phyloP scores from a whole-genome alignment of 225 moss, liverwort and hornwort genomes.

The Sphagnum tenellum region DNA sequence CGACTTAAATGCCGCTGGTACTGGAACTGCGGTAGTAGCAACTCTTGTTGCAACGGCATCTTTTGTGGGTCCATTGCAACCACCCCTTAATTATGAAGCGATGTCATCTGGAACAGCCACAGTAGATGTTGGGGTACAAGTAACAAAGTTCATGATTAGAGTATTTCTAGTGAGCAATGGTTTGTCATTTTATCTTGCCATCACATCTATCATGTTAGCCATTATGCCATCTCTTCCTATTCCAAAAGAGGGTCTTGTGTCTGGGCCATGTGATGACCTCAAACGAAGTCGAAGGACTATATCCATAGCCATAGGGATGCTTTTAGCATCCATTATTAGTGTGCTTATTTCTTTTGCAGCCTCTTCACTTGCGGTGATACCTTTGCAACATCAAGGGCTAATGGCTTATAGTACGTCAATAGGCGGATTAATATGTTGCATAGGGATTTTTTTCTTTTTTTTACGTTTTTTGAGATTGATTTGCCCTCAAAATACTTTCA shows the following conservation, averaged over 20 bases:
- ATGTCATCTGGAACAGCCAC: background rate
- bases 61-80: too few species aligned
- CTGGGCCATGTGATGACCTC: slow-evolving; percentile 1
- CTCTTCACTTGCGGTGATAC: slow-evolving; percentile 2
- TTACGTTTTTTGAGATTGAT: slow-evolving; percentile 4
- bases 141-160: background rate
- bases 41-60: slow-evolving; percentile 15
- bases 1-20: slow-evolving; percentile 1
- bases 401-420: slow-evolving; percentile 3
- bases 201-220: slow-evolving; percentile 15
- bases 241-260: slow-evolving; percentile 7
- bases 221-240: slow-evolving; percentile 21
- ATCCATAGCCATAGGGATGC: slow-evolving; percentile 5
- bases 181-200: slow-evolving; percentile 18
- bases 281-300: slow-evolving; percentile 5
- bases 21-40: slow-evolving; percentile 3
- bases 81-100: slow-evolving; percentile 5
- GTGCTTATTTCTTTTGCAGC: slow-evolving; percentile 18
- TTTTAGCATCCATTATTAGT: slow-evolving; percentile 11
- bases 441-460: slow-evolving; percentile 1
- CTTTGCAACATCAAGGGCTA: background rate
- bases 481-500: background rate
- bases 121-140: background rate
- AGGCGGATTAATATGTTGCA: slow-evolving; percentile 7
- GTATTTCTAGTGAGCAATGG: slow-evolving; percentile 21